Conservation (phyloP, 73 alveolate genomes). For the Paraurostyla sp. region DNA sequence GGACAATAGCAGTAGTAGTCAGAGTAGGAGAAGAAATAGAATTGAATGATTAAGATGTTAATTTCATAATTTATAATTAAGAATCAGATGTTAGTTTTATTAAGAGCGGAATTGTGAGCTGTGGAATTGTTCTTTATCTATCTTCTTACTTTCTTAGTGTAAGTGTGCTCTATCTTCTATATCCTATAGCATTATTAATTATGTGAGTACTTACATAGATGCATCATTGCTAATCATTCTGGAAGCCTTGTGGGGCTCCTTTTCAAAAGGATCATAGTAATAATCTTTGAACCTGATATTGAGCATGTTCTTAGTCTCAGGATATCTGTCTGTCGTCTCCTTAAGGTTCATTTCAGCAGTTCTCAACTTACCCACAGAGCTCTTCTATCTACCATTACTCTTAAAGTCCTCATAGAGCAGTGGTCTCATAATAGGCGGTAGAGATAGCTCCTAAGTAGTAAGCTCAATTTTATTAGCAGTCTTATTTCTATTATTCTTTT, state of each 20-base stretch:
- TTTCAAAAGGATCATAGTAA: conserved; percentile 55
- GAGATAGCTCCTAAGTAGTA: conserved; percentile 23
- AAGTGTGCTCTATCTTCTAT: conserved; percentile 36
- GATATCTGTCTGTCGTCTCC: conserved; percentile 27
- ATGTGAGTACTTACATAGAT: not conserved
- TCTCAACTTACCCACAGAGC: not conserved
- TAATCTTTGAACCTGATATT: conserved; percentile 47
- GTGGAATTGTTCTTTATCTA: not conserved
- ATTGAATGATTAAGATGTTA: too few relatives aligned
- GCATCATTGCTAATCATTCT: conserved; percentile 18
- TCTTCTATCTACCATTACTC: not conserved
- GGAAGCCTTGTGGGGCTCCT: conserved; percentile 57
- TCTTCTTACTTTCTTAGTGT: conserved; percentile 5
- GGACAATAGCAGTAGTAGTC: too few relatives aligned
- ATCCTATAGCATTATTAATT: not conserved
- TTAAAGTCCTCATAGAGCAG: conserved; percentile 4
- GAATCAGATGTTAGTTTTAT: not conserved
- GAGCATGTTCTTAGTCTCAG: conserved; percentile 28
- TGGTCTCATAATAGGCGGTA: conserved; percentile 66
- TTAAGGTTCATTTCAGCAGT: conserved; percentile 48
- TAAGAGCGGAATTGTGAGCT: not conserved
- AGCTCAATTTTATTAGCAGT: not conserved
- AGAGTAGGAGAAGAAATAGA: too few relatives aligned
- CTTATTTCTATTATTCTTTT: not conserved
- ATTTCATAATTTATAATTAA: too few relatives aligned